phyloP scores from a whole-genome alignment of 2,329 filamentous ascomycete genomes.

The Neurospora crassa region DNA sequence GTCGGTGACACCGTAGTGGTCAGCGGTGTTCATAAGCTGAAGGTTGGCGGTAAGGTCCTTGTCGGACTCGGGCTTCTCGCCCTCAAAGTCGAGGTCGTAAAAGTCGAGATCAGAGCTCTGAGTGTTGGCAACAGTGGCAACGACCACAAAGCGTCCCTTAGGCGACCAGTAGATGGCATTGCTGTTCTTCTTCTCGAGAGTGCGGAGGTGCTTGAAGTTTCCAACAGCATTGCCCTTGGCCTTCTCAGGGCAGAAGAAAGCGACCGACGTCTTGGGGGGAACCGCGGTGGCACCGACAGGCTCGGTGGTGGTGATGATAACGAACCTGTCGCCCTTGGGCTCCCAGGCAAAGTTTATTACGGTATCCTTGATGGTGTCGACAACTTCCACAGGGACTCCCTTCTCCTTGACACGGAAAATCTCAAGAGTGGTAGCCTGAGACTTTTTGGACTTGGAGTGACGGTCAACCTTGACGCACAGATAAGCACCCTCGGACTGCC shows the following conservation, averaged over 20 bases:
- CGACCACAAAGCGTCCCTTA: constrained; percentile 85
- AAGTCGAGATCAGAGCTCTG: constrained; percentile 96
- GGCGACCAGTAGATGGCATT: constrained; percentile 99
- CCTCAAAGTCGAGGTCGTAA: constrained; percentile 95
- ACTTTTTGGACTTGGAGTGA: constrained; percentile 99
- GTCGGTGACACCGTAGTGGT: constrained; percentile 97
- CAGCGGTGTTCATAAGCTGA: constrained; percentile 84
- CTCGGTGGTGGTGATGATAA: constrained; percentile 92
- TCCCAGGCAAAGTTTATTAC: constrained; percentile 99
- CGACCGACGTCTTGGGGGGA: constrained; percentile 84
- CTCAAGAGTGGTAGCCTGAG: constrained; percentile 89
- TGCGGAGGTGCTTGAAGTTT: constrained; percentile 94
- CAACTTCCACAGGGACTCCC: constrained; percentile 94
- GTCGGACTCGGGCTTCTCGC: constrained; percentile 85
- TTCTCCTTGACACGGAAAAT: constrained; percentile 98
- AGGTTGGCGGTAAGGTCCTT: constrained; percentile 93
- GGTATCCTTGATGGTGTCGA: constrained; percentile 95
- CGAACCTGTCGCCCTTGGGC: constrained; percentile 93
- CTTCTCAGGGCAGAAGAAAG: constrained; percentile 97
- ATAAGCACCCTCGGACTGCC: constrained; percentile 91
- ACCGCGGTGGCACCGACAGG: constrained; percentile 68
- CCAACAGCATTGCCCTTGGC: constrained; percentile 69
- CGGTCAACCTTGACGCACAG: constrained; percentile 98
- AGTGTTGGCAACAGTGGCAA: constrained; percentile 86
- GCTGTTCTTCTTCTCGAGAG: constrained; percentile 97